Base-by-base conservation (phyloP, 257 asterid genomes). In the Lycium ferocissimum region DNA sequence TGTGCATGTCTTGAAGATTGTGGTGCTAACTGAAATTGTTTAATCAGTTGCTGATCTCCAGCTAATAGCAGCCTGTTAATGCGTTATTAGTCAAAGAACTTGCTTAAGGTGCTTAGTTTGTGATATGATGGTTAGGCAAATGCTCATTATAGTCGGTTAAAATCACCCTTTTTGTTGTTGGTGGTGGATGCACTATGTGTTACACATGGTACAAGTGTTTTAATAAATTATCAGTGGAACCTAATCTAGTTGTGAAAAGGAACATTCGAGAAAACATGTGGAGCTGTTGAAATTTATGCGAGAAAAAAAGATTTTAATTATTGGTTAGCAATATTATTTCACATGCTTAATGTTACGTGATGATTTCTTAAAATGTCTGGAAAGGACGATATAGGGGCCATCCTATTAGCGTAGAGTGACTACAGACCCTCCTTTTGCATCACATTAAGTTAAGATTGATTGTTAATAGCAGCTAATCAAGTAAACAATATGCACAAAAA, bases 101-200 rank as follows among this genome's bases (percentile, higher is more conserved):
- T 53, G 47, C 82, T 70, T 76, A 26, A 51, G 22, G 11, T 6
- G 80, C 59, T 73, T 45, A 45, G 40, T 49, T 75, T 26, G 26
- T 76, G 82, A 76, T 51, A 76, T 51, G 82, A 76, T 76, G 63
- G 82, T 51, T 51, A 76, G 62, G 63, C 82, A 13, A 76, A 51
- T 51, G 47, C 6, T 76, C 47, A 14, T 51, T 53, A 51, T 76
- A 51, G 82, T 76, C 45, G 14, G 82, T 76, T 76, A 76, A 76
- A 76, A 51, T 76, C 26, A 26, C 47, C 82, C 63, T 51, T 76
- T 75, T 76, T 51, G 82, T 51, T 51, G 13, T 63, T 26, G n/a
- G 58, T 72, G 17, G 38, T 72, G 5, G 58, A 72, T n/a, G 63
- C 76, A 20, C 33, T 45, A n/a, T 40, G 26, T 45, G 38, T 20